Base-by-base conservation (phyloP, 352 stramenopile species). In the Phytophthora tubulina region DNA sequence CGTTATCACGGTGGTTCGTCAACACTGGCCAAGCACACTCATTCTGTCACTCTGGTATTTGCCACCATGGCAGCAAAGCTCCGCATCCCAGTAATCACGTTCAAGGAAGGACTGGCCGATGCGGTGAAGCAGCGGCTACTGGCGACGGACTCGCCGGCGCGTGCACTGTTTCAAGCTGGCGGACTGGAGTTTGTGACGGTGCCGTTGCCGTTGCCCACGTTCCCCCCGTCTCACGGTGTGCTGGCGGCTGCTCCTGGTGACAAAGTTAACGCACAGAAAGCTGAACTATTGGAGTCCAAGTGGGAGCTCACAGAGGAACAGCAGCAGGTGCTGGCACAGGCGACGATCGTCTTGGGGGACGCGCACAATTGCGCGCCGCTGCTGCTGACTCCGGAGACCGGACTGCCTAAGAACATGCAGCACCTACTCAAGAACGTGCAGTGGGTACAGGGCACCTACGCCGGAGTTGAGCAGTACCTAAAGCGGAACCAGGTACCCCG, bases 381-480 rank as follows among this genome's bases (percentile, higher is more conserved):
- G 56, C 57, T 93, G 21, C 60, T 91, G 63, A 63, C 50, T 10
- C 67, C 52, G 2, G 58, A 58, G 56, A 63, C 11, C 4, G 50
- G 44, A 36, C 60, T 82, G 44, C 64, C 67, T 4, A 39, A 52
- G 49, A 57, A 67, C 46, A 67, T 75, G 52, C 61, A 82, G 44
- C 59, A 76, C 32, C 39, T 89, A 21, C 64, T 90, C 9, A 55
- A 63, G 44, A 78, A 82, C 1, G 56, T 92, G 27, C 58, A 79
- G 54, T 91, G 84, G 84, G 70, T 91, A 66, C 85, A 93, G 65
- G 79, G 73, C 11, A 92, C 82, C 6, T 93, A 86, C 52, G 85
- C 85, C 0, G 85, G 85, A 9, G 82, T 91, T 7, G 85, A 93
- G 41, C 59, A 73, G 9, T 88, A 85, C 51, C 68, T 85, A 17